Percentiles rank a stretch among this genome's conserved stretches.
Conservation (phyloP, 768 basidiomycete genomes). For the Leccinum rimulosum region DNA sequence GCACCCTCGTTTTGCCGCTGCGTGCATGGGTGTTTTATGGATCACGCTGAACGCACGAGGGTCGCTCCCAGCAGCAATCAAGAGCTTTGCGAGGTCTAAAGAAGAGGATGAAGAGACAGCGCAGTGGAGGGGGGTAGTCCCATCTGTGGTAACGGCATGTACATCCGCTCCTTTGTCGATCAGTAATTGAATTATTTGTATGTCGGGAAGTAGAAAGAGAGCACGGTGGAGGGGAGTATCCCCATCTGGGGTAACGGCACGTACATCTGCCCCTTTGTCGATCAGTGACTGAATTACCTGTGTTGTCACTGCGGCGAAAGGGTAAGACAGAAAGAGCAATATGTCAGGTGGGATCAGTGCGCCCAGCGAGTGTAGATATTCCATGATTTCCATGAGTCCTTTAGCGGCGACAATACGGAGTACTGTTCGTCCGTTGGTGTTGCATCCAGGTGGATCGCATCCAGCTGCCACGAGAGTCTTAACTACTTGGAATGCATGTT, state of each 20-base stretch:
- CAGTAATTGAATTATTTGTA: too few relatives aligned
- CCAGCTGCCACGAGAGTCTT: neutral
- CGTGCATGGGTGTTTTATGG: neutral
- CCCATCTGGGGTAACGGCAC: neutral
- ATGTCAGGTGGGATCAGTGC: neutral
- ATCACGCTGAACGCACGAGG: neutral
- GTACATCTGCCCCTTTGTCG: neutral
- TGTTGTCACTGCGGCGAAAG: too few relatives aligned
- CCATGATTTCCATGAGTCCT: neutral
- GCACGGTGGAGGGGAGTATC: too few relatives aligned
- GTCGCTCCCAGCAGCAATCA: neutral
- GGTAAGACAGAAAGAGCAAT: neutral
- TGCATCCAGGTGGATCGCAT: neutral
- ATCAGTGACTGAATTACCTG: neutral
- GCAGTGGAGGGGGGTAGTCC: too few relatives aligned
- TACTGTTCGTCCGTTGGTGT: neutral
- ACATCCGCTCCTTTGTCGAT: too few relatives aligned
- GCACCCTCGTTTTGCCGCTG: neutral
- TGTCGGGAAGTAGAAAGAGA: too few relatives aligned
- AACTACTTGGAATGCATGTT: neutral
- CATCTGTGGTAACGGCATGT: too few relatives aligned
- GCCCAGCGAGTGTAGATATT: neutral
- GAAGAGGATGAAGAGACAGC: neutral
- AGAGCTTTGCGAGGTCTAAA: neutral
- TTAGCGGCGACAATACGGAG: accelerated